A percentile compares a stretch with the other conserved stretches of the same genome.
Conservation (phyloP, 2,329 filamentous ascomycete genomes). For the Phialophora chinensis region DNA sequence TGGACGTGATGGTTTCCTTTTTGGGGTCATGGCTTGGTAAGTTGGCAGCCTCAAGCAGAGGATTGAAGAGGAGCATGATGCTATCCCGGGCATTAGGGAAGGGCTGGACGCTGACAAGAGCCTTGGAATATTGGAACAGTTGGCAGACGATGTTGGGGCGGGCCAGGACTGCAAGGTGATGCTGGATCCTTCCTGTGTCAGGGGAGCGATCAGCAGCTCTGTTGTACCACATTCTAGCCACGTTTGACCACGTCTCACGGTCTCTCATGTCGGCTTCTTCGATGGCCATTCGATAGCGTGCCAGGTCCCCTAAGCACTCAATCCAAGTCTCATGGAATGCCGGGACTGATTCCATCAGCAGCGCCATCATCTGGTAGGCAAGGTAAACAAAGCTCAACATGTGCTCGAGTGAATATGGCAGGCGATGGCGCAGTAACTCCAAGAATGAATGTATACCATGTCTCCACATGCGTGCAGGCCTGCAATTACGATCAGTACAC, state of each 20-base stretch:
- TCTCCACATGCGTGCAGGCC: conserved; percentile 89
- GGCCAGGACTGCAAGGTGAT: conserved; percentile 77
- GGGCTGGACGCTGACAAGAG: conserved; percentile 60
- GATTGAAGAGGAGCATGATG: conserved; percentile 61
- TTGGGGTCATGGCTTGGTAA: conserved; percentile 28
- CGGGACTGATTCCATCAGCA: conserved; percentile 84
- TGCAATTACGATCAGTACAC: background rate
- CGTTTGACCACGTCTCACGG: conserved; percentile 79
- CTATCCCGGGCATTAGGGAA: conserved; percentile 64
- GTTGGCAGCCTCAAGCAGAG: conserved; percentile 49
- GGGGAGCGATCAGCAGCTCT: conserved; percentile 80
- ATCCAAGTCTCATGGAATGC: conserved; percentile 89
- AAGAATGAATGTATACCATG: conserved; percentile 88
- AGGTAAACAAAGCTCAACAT: conserved; percentile 92
- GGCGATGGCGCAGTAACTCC: conserved; percentile 73
- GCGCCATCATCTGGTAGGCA: conserved; percentile 86
- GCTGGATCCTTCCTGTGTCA: conserved; percentile 77
- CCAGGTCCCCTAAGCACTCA: conserved; percentile 86
- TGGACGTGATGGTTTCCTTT: conserved; percentile 41
- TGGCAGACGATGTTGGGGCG: conserved; percentile 62
- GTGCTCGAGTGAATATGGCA: conserved; percentile 80
- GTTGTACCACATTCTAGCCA: conserved; percentile 83
- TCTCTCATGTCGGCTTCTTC: conserved; percentile 80
- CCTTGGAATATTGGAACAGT: conserved; percentile 63
- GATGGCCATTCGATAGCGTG: conserved; percentile 87